Conservation (phyloP, 441 rosid species). For the Hura crepitans region DNA sequence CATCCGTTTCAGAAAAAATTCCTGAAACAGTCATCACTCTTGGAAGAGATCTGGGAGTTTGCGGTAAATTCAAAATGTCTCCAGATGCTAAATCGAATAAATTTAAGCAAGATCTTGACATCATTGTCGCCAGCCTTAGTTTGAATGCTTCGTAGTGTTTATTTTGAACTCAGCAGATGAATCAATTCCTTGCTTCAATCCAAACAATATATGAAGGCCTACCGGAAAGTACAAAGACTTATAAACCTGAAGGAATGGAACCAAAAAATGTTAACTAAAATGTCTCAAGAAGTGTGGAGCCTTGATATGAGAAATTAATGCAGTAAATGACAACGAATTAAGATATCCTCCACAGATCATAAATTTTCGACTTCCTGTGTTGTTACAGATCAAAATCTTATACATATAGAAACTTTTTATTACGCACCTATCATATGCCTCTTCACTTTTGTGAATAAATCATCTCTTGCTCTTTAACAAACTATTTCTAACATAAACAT, state of each 20-base stretch:
- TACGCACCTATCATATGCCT: neutral
- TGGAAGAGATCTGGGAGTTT: constrained; percentile 49
- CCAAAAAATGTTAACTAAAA: constrained; percentile 9
- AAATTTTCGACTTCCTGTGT: constrained; percentile 10
- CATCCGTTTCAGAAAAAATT: constrained; percentile 45
- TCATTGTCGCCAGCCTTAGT: constrained; percentile 31
- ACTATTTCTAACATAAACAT: neutral
- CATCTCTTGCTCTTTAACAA: neutral
- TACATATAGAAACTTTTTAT: neutral
- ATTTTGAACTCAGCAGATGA: neutral
- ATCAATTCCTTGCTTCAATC: constrained; percentile 13
- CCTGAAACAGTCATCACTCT: constrained; percentile 58
- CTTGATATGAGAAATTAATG: constrained; percentile 1
- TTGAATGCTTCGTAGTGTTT: neutral
- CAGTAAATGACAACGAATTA: neutral
- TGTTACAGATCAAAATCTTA: neutral
- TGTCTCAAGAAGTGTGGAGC: neutral
- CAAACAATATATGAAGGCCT: constrained; percentile 16
- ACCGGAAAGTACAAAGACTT: constrained; percentile 16
- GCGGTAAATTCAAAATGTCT: constrained; percentile 48
- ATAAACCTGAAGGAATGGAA: constrained; percentile 27
- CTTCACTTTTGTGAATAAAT: neutral
- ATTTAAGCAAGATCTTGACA: constrained; percentile 61
- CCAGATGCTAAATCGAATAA: constrained; percentile 63
- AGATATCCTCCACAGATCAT: neutral